Evolutionary conservation across 768 basidiomycete species (phyloP).

Genomic region (Chalciporus sphaerocephalus): DNA sequence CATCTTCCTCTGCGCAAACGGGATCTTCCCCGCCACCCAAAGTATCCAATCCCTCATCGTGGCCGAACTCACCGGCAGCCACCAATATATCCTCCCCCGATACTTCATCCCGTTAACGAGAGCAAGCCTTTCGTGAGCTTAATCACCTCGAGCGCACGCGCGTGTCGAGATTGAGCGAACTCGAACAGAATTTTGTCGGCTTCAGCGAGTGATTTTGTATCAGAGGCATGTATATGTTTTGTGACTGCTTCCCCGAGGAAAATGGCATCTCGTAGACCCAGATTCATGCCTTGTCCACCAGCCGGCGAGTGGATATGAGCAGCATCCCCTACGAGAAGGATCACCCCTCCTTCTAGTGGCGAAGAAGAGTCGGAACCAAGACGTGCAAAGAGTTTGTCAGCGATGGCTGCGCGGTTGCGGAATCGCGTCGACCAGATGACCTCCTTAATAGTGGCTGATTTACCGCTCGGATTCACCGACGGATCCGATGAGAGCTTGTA

Average conservation of each 20-base stretch:
- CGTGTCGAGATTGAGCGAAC: constrained; percentile 36
- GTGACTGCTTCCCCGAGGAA: constrained; percentile 41
- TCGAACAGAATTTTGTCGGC: constrained; percentile 34
- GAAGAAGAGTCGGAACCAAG: constrained; percentile 11
- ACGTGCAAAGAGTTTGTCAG: constrained; percentile 37
- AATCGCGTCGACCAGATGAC: constrained; percentile 46
- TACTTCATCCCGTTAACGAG: constrained; percentile 17
- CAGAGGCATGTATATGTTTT: constrained; percentile 30
- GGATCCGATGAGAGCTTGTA: constrained; percentile 32
- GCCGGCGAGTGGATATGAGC: constrained; percentile 53
- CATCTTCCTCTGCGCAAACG: constrained; percentile 14
- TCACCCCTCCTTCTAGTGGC: constrained; percentile 8
- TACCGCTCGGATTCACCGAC: constrained; percentile 27
- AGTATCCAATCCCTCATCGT: constrained; percentile 28
- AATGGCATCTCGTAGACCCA: constrained; percentile 51
- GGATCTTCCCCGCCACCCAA: constrained; percentile 20
- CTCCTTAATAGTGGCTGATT: constrained; percentile 34
- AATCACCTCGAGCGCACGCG: constrained; percentile 41
- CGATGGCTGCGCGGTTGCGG: constrained; percentile 44
- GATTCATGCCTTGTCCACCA: constrained; percentile 59
- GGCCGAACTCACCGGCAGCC: constrained; percentile 26
- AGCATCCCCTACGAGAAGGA: constrained; percentile 42
- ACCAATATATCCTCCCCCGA: constrained; percentile 15
- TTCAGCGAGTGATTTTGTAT: constrained; percentile 8
- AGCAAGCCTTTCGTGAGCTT: constrained; percentile 36